phyloP scores from a whole-genome alignment of 164 flowering plant species.

The Santalum album region DNA sequence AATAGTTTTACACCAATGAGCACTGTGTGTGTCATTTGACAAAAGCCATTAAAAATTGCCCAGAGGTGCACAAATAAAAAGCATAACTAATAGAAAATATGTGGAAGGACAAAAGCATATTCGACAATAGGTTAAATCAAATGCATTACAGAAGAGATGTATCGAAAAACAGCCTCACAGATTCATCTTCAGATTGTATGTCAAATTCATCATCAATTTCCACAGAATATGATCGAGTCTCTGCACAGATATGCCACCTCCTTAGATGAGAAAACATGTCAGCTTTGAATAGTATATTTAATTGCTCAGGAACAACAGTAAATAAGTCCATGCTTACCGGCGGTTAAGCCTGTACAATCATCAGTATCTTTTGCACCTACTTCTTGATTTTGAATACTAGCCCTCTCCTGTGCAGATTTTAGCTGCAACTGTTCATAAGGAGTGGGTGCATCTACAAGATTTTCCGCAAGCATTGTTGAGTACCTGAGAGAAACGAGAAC shows the following conservation, averaged over 20 bases:
- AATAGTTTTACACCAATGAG: no score
- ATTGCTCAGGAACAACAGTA: not conserved
- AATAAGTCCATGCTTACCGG: constrained; percentile 18
- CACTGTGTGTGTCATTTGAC: no score
- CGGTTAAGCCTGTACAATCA: constrained; percentile 14
- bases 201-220: constrained; percentile 65
- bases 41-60: no score
- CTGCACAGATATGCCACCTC: constrained; percentile 19
- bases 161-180: constrained; percentile 38
- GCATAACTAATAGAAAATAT: no score
- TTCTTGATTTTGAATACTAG: constrained; percentile 18
- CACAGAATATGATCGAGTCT: constrained; percentile 27
- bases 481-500: no score
- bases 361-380: constrained; percentile 11
- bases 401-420: constrained; percentile 18
- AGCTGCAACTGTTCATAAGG: constrained; percentile 20
- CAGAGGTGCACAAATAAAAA: no score
- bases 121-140: no score
- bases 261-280: not conserved
- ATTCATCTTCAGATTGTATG: constrained; percentile 52
- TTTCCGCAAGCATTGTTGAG: constrained; percentile 98
- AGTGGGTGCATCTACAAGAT: constrained; percentile 55
- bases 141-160: not conserved
- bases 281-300: constrained; percentile 1
- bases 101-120: no score